These are phyloP conservation scores for Aquilaria agallochum DNA, from an alignment of 441 rosid species.

Conservation along the genomic window DNA sequence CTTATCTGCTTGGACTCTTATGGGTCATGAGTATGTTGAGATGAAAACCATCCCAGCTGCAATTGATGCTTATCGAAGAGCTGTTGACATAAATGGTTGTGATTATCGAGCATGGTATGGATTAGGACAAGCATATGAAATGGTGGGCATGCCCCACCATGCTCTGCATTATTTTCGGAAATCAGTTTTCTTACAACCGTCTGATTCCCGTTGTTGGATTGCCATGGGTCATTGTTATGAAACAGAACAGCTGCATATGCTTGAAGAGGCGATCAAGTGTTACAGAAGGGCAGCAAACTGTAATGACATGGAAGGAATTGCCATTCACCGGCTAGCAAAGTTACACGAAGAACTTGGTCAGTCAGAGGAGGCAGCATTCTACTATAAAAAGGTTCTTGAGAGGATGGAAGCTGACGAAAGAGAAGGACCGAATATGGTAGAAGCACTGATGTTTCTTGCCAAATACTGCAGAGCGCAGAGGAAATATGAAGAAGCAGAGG, in stretches of 20 bases:
- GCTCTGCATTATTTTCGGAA: conserved; percentile 88
- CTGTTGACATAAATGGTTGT: conserved; percentile 81
- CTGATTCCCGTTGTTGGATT: conserved; percentile 87
- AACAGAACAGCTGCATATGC: conserved; percentile 80
- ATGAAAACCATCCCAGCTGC: conserved; percentile 97
- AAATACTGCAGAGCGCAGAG: conserved; percentile 56
- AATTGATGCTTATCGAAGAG: conserved; percentile 86
- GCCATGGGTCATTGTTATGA: conserved; percentile 96
- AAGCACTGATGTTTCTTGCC: conserved; percentile 78
- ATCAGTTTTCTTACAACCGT: conserved; percentile 81
- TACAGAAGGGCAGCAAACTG: conserved; percentile 80
- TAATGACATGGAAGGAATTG: conserved; percentile 86
- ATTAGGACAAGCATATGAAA: conserved; percentile 91
- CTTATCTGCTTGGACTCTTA: conserved; percentile 94
- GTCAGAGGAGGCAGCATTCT: conserved; percentile 83
- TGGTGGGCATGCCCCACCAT: conserved; percentile 87
- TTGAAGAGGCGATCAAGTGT: conserved; percentile 91
- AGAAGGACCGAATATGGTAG: conserved; percentile 89
- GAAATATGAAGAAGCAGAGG: conserved; percentile 88
- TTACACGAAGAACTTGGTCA: conserved; percentile 65
- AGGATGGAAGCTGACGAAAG: conserved; percentile 95
- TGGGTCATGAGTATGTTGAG: conserved; percentile 96
- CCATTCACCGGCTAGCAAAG: conserved; percentile 78
- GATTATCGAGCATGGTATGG: conserved; percentile 99
- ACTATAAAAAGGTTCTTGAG: conserved; percentile 81